phyloP scores from a whole-genome alignment of 2,329 filamentous ascomycete species.

The Colletotrichum melonis region DNA sequence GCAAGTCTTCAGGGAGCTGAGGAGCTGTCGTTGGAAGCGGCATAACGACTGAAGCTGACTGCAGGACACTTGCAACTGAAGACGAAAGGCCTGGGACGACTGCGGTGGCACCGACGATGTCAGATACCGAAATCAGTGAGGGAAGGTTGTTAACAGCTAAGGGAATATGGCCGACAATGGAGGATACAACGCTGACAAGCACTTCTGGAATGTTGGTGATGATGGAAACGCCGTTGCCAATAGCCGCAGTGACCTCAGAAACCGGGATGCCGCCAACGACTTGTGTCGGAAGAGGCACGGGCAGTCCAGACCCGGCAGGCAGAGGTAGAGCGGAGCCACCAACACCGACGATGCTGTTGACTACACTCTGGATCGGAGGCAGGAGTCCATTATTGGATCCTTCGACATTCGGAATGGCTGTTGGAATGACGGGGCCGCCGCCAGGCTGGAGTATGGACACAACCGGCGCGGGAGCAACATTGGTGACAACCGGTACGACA shows the following conservation, averaged over 20 bases:
- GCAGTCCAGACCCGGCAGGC: not conserved
- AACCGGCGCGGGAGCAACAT: not conserved
- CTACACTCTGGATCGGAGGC: not conserved
- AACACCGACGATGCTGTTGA: not conserved
- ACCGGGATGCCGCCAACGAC: not conserved
- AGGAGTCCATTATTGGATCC: not conserved
- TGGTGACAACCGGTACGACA: not conserved
- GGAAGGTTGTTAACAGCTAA: not conserved
- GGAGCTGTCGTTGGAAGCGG: not conserved
- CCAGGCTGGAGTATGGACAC: not conserved
- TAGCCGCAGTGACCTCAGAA: not conserved
- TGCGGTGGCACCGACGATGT: not conserved
- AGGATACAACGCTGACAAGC: not conserved
- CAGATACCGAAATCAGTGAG: not conserved
- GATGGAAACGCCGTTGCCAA: not conserved
- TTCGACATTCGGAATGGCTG: not conserved
- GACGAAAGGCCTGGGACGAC: not conserved
- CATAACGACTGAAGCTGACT: not conserved
- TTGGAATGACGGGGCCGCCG: not conserved
- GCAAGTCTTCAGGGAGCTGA: constrained; percentile 11
- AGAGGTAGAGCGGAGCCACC: not conserved
- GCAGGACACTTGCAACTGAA: not conserved
- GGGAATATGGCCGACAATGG: not conserved
- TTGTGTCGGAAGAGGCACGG: not conserved
- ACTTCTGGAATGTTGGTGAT: not conserved